Percentiles rank a stretch among this genome's conserved stretches.
These are phyloP conservation scores for Torulaspora franciscae DNA, from an alignment of 805 yeast species.

Conservation along the genomic window DNA sequence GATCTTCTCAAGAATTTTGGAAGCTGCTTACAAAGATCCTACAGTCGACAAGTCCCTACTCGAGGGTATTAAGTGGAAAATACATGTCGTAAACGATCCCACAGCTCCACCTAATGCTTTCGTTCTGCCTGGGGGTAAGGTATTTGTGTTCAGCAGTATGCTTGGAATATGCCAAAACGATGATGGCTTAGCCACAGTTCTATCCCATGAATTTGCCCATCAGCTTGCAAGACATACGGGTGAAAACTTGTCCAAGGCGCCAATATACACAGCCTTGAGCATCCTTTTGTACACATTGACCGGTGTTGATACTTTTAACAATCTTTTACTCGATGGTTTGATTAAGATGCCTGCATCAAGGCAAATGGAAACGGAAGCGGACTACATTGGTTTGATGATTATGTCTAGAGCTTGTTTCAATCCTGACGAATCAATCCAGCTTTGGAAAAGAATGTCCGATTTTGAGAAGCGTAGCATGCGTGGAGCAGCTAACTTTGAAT, in stretches of 20 bases:
- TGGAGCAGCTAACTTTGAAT: constrained; percentile 44
- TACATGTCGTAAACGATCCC: constrained; percentile 71
- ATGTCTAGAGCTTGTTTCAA: constrained; percentile 88
- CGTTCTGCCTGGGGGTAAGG: constrained; percentile 93
- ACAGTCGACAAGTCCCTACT: constrained; percentile 33
- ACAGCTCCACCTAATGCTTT: constrained; percentile 90
- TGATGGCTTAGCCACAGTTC: constrained; percentile 92
- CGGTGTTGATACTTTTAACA: constrained; percentile 51
- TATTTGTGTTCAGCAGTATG: constrained; percentile 79
- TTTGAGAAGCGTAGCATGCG: constrained; percentile 39
- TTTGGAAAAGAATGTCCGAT: constrained; percentile 79
- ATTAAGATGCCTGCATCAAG: constrained; percentile 81
- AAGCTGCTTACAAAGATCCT: constrained; percentile 46
- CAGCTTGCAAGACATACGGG: constrained; percentile 88
- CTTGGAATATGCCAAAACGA: constrained; percentile 73
- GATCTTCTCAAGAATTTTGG: constrained; percentile 61
- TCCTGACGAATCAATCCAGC: constrained; percentile 62
- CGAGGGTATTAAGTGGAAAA: constrained; percentile 54
- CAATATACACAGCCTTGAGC: constrained; percentile 56
- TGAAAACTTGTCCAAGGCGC: constrained; percentile 75
- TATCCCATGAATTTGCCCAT: constrained; percentile 91
- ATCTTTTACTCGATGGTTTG: constrained; percentile 49
- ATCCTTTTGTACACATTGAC: constrained; percentile 53
- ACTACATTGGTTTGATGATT: constrained; percentile 84
- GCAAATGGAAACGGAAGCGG: constrained; percentile 95